These are phyloP conservation scores for Bipolaris cookei DNA, from an alignment of 2,329 filamentous ascomycete genomes.

Conservation along the genomic window DNA sequence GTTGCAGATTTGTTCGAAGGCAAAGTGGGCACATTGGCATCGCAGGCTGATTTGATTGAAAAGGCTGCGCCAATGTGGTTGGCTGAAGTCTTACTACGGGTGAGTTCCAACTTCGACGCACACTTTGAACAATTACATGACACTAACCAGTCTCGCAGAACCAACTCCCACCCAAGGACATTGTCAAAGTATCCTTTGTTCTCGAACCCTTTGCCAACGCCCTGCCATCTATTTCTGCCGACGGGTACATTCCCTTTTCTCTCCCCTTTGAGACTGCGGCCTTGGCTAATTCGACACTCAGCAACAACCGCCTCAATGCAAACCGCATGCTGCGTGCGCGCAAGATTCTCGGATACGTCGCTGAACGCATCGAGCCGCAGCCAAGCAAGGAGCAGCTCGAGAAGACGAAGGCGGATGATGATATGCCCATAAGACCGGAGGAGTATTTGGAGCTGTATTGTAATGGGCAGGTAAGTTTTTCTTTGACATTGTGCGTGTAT, in stretches of 20 bases:
- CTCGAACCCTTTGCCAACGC: conserved; percentile 79
- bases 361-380: conserved; percentile 83
- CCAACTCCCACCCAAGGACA: conserved; percentile 82
- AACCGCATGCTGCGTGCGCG: conserved; percentile 95
- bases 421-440: conserved; percentile 70
- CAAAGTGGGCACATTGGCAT: conserved; percentile 77
- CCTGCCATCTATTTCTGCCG: conserved; percentile 76
- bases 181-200: conserved; percentile 93
- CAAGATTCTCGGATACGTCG: conserved; percentile 91
- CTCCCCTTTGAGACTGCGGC: conserved; percentile 33
- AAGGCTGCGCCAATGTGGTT: conserved; percentile 90
- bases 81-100: conserved; percentile 79
- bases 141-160: conserved; percentile 62
- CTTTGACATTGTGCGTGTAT: background rate
- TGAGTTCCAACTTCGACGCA: conserved; percentile 43
- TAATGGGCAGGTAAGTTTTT: conserved; percentile 76
- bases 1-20: conserved; percentile 89
- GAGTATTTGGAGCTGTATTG: conserved; percentile 96
- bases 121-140: background rate
- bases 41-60: conserved; percentile 82
- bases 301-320: conserved; percentile 89
- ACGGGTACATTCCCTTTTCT: conserved; percentile 61
- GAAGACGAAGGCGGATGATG: conserved; percentile 26
- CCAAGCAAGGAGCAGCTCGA: conserved; percentile 65
- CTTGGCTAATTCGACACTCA: conserved; percentile 43